Evolutionary conservation across 139 green algal species (phyloP).

Genomic region (Coccomyxa sp.): DNA sequence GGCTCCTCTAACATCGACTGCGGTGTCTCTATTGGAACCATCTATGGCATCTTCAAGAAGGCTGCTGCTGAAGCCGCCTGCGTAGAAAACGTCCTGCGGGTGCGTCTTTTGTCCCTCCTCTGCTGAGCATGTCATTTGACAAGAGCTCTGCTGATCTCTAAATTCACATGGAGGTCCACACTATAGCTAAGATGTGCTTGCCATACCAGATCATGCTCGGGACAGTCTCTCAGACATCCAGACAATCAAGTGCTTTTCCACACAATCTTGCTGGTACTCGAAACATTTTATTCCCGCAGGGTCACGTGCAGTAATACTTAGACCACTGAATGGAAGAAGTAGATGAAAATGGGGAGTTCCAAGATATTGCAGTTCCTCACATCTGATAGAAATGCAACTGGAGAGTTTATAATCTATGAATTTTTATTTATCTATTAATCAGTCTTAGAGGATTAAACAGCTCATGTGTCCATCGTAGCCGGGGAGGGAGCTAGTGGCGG

Average conservation of each 20-base stretch:
- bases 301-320: background rate
- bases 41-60: slow-evolving; percentile 61
- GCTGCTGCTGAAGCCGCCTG: slow-evolving; percentile 9
- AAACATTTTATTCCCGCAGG: too few species aligned
- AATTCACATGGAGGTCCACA: too few species aligned
- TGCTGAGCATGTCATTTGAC: background rate
- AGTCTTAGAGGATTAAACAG: too few species aligned
- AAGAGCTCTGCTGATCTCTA: too few species aligned
- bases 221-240: too few species aligned
- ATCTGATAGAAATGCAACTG: too few species aligned
- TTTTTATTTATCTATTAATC: too few species aligned
- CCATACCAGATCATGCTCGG: background rate
- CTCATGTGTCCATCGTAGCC: slow-evolving; percentile 8
- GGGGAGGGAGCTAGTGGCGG: slow-evolving; percentile 52
- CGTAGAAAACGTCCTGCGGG: slow-evolving; percentile 35
- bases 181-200: background rate
- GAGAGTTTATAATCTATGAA: too few species aligned
- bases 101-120: background rate
- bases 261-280: background rate
- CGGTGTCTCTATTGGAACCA: slow-evolving; percentile 51
- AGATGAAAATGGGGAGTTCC: too few species aligned
- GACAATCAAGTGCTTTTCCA: background rate
- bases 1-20: slow-evolving; percentile 69
- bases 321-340: too few species aligned
- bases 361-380: too few species aligned